A percentile compares a stretch with the other conserved stretches of the same genome.
These are phyloP conservation scores for Sugiyamaella lignohabitans DNA, from an alignment of 805 yeast species.

Conservation along the genomic window DNA sequence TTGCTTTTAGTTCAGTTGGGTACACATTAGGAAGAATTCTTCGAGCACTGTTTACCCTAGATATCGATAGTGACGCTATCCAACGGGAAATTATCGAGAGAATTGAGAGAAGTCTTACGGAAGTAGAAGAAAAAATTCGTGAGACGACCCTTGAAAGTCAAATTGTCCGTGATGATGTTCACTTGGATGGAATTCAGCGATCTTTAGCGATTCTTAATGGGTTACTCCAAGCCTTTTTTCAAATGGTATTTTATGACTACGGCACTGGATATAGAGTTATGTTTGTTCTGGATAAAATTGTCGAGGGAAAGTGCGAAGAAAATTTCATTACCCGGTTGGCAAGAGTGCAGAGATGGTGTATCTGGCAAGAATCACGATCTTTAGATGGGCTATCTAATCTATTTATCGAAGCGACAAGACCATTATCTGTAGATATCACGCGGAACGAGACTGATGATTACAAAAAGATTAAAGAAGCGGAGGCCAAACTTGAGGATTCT, in stretches of 20 bases:
- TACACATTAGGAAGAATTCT: conserved; percentile 17
- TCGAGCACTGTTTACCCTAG: conserved; percentile 21
- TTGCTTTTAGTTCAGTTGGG: conserved; percentile 24
- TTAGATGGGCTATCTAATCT: conserved; percentile 10
- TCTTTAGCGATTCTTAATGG: conserved; percentile 12
- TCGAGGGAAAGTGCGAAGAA: conserved; percentile 5
- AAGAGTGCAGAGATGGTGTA: conserved; percentile 23
- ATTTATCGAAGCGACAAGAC: conserved; percentile 19
- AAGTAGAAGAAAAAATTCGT: conserved; percentile 5
- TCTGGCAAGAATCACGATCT: conserved; percentile 24
- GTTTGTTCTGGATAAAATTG: conserved; percentile 16
- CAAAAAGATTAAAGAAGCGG: conserved; percentile 18
- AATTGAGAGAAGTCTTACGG: conserved; percentile 1
- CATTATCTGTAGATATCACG: conserved; percentile 12
- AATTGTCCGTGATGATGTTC: conserved; percentile 4
- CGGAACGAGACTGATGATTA: conserved; percentile 15
- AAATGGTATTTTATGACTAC: conserved; percentile 20
- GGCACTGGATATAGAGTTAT: conserved; percentile 25
- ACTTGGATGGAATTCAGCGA: conserved; percentile 11
- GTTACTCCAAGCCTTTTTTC: conserved; percentile 18
- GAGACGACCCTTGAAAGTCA: conserved; percentile 1
- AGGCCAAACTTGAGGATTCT: conserved; percentile 14
- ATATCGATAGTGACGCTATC: conserved; percentile 19
- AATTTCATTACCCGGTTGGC: conserved; percentile 21
- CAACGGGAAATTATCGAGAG: conserved; percentile 14